Evolutionary conservation across 2,329 filamentous ascomycete genomes (phyloP).

Genomic region (Zopfia rhizophila): DNA sequence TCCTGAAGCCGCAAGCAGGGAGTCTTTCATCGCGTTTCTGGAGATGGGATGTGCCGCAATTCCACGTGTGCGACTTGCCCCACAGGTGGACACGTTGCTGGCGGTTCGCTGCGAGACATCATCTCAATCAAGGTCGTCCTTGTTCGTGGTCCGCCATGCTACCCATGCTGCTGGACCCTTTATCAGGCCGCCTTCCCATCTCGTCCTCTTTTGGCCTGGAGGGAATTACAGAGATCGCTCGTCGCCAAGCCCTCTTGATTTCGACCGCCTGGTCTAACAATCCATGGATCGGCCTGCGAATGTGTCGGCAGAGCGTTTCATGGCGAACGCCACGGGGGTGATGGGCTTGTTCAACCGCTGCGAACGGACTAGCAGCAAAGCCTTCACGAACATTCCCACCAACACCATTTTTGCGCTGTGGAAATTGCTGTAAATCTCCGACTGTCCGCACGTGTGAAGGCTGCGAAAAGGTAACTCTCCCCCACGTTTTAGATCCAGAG

Average conservation of each 20-base stretch:
- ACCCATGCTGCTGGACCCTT: slow-evolving; percentile 35
- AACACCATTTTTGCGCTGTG: slow-evolving; percentile 10
- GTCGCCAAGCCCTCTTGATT: too few species aligned
- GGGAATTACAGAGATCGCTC: too few species aligned
- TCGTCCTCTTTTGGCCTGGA: slow-evolving; percentile 24
- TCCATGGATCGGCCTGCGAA: slow-evolving; percentile 9
- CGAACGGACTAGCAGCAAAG: slow-evolving; percentile 6
- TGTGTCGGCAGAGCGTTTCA: slow-evolving; percentile 21
- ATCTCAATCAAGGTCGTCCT: slow-evolving; percentile 33
- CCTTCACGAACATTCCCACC: slow-evolving; percentile 1
- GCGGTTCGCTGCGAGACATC: slow-evolving; percentile 46
- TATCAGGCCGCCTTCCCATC: slow-evolving; percentile 15
- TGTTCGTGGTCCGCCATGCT: slow-evolving; percentile 30
- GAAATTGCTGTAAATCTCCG: slow-evolving; percentile 26
- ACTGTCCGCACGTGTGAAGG: slow-evolving; percentile 18
- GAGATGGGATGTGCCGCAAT: slow-evolving; percentile 10
- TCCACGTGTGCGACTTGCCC: slow-evolving; percentile 35
- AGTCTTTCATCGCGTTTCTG: neutral
- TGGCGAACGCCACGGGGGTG: slow-evolving; percentile 6
- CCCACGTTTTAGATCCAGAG: slow-evolving; percentile 31
- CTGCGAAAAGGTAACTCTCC: slow-evolving; percentile 26
- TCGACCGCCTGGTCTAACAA: neutral
- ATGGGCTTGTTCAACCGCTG: neutral
- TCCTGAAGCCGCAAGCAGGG: slow-evolving; percentile 4
- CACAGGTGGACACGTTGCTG: slow-evolving; percentile 32